Base-by-base conservation (phyloP, 1,284 basidiomycete genomes). In the Boletus sp. region DNA sequence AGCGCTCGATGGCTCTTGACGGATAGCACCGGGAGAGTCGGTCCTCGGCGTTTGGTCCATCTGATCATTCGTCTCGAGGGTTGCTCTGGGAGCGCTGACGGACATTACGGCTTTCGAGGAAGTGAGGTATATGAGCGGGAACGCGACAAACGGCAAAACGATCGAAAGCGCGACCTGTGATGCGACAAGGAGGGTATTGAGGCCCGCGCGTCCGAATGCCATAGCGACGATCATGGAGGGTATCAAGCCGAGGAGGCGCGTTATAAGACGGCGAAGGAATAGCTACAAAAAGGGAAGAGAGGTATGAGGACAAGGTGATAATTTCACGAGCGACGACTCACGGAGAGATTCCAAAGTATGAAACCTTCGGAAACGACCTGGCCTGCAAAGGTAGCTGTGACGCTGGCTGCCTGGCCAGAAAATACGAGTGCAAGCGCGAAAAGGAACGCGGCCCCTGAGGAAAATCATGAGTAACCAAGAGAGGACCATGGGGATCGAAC, bases 311-410 rank as follows among this genome's bases (percentile, higher is more conserved):
- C 5, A 13, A 16, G 37, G 18, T 36, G 18, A 24, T 22, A 8
- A 2, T 41, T 36, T 36, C 18, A 12, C 2, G 29, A 20, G 24
- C 44, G 46, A 55, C 33, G 18, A 72, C 85, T 65, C 69, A 88
- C 86, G 56, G 88, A 87, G 27, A 90, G 79, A 43, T 78, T 79
- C 92, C 92, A 94, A 60, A 88, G 81, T 64, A 95, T 83, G 72
- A 1, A 37, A 18, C 92, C 92, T 71, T 95, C 91, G 3, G 85
- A 87, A 42, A 95, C 88, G 54, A 92, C 83, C 71, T 94, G 84
- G 0, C 93, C 93, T 0, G 91, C 85, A 33, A 94, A 76, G 0
- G 92, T 94, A 4, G 89, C 91, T 0, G 91, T 92, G 61, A 95
- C 86, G 42, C 85, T 88, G 0, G 92, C 89, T 42, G 86, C 88